Evolutionary conservation across 495 filamentous ascomycete genomes (phyloP).

Genomic region (Xylaria palmicola): DNA sequence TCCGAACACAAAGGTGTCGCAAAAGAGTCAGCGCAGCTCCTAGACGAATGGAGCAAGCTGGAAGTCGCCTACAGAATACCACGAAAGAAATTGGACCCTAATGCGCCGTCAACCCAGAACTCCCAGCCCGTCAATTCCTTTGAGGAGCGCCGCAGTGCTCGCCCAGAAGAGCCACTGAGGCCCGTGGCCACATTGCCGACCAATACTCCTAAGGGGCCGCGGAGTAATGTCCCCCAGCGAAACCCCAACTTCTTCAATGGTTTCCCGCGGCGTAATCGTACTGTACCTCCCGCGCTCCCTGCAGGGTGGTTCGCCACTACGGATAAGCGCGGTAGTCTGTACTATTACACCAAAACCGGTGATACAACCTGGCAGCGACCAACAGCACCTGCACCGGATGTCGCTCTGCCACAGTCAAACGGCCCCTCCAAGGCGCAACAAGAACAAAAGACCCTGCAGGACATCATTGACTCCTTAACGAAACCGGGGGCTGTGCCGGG

Average conservation of each 20-base stretch:
- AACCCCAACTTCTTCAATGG: constrained; percentile 58
- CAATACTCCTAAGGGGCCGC: constrained; percentile 64
- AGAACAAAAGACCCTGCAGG: constrained; percentile 60
- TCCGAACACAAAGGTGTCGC: constrained; percentile 74
- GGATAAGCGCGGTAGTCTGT: constrained; percentile 64
- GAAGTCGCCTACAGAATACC: constrained; percentile 95
- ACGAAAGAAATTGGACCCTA: constrained; percentile 59
- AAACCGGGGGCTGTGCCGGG: constrained; percentile 55
- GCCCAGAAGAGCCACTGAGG: constrained; percentile 53
- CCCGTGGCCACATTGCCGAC: constrained; percentile 39
- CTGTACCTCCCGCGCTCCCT: constrained; percentile 60
- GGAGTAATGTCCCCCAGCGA: constrained; percentile 63
- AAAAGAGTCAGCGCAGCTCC: constrained; percentile 63
- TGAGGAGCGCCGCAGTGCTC: constrained; percentile 63
- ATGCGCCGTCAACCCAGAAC: constrained; percentile 30
- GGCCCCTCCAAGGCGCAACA: constrained; percentile 59
- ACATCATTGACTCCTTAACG: constrained; percentile 83
- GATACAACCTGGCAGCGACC: constrained; percentile 78
- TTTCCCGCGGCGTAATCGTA: constrained; percentile 54
- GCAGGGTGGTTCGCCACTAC: constrained; percentile 76
- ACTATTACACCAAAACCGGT: constrained; percentile 78
- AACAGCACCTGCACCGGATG: constrained; percentile 61
- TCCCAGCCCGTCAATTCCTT: constrained; percentile 52
- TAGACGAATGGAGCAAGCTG: constrained; percentile 85
- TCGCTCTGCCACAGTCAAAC: constrained; percentile 59